phyloP scores from a whole-genome alignment of 2,329 filamentous ascomycete genomes.

The Cercospora zeae-maydis region DNA sequence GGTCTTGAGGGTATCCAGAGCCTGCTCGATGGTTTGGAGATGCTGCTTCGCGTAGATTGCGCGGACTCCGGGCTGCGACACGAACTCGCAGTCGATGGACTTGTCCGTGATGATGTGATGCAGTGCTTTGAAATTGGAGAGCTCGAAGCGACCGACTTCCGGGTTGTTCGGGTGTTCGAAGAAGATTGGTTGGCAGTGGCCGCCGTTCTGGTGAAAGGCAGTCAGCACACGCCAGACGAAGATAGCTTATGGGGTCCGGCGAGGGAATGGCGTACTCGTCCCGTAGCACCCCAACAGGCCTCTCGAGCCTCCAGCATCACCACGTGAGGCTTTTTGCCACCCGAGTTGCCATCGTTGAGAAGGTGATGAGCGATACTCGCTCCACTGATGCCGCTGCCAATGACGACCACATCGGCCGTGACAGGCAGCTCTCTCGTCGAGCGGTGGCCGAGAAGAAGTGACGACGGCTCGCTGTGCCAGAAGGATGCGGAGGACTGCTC shows the following conservation, averaged over 20 bases:
- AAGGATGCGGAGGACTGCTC: conserved; percentile 52
- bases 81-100: conserved; percentile 67
- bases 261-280: conserved; percentile 56
- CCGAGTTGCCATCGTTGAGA: conserved; percentile 40
- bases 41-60: conserved; percentile 57
- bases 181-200: conserved; percentile 69
- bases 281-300: conserved; percentile 78
- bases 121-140: conserved; percentile 63
- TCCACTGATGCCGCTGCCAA: conserved; percentile 76
- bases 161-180: conserved; percentile 57
- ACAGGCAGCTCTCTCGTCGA: conserved; percentile 62
- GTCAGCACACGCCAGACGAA: background rate
- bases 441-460: conserved; percentile 62
- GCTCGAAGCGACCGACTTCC: conserved; percentile 64
- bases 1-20: conserved; percentile 51
- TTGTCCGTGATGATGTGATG: conserved; percentile 55
- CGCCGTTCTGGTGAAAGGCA: conserved; percentile 43
- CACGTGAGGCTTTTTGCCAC: conserved; percentile 50
- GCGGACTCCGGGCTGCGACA: conserved; percentile 60
- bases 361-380: conserved; percentile 62
- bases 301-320: conserved; percentile 75
- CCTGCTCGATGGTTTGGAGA: conserved; percentile 51
- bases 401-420: conserved; percentile 64
- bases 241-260: background rate
- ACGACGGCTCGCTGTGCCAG: conserved; percentile 69